A percentile compares a stretch with the other conserved stretches of the same genome.
Evolutionary conservation across 208 protist species (phyloP).

Genomic region (Acanthamoeba quina): DNA sequence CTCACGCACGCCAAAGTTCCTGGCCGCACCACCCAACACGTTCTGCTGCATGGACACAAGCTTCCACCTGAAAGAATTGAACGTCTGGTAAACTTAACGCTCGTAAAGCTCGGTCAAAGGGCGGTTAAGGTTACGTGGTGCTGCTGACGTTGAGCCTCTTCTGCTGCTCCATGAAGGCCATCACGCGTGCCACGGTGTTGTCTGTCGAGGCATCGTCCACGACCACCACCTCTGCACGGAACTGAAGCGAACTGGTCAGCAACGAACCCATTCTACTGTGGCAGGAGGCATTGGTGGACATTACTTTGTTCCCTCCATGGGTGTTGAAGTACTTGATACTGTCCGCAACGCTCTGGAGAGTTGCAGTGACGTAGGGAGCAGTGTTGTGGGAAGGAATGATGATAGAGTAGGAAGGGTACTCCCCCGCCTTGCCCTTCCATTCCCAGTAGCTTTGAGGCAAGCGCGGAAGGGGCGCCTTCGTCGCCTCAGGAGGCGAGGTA

Average conservation of each 20-base stretch:
- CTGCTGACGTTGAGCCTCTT: background rate
- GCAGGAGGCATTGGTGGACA: background rate
- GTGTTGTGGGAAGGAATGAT: constrained; percentile 70
- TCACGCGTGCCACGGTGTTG: constrained; percentile 46
- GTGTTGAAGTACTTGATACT: constrained; percentile 52
- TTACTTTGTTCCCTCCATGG: background rate
- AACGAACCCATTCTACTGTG: background rate
- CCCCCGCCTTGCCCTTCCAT: background rate
- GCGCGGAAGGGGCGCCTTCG: background rate
- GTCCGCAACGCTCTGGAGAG: constrained; percentile 14
- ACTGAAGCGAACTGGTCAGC: background rate
- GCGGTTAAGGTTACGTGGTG: background rate
- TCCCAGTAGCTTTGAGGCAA: constrained; percentile 23
- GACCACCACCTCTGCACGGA: constrained; percentile 31
- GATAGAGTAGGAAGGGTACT: constrained; percentile 31
- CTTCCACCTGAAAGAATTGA: constrained; percentile 15
- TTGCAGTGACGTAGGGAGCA: background rate
- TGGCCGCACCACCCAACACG: background rate
- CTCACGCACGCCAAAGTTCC: constrained; percentile 53
- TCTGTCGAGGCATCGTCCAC: constrained; percentile 63
- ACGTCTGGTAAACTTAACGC: background rate
- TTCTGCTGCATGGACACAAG: constrained; percentile 44
- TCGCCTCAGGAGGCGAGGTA: background rate
- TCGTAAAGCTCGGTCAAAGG: background rate
- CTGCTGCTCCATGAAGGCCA: constrained; percentile 53